Evolutionary conservation across 2,329 filamentous ascomycete genomes (phyloP).

Genomic region (Balansia obtecta): DNA sequence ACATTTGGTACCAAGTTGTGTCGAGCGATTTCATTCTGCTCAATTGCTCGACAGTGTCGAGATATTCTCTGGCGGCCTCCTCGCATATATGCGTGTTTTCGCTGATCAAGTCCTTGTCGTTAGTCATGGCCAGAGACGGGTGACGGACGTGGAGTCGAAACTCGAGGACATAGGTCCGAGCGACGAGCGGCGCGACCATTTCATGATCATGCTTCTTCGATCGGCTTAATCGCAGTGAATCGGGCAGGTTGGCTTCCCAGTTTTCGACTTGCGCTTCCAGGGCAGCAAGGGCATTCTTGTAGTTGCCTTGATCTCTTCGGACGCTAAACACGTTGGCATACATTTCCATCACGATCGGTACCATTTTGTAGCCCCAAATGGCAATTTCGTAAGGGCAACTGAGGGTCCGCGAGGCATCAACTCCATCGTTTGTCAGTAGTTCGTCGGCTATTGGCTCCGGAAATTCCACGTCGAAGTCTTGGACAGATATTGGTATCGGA

Average conservation of each 20-base stretch:
- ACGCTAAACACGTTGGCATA: constrained; percentile 67
- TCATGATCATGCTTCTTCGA: constrained; percentile 27
- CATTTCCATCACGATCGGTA: constrained; percentile 58
- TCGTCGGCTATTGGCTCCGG: constrained; percentile 62
- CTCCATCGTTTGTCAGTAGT: constrained; percentile 49
- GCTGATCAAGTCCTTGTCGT: constrained; percentile 41
- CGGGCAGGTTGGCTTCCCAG: constrained; percentile 54
- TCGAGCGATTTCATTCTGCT: constrained; percentile 56
- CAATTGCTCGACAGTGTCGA: constrained; percentile 46
- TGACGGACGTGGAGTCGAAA: constrained; percentile 48
- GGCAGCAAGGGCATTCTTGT: constrained; percentile 48
- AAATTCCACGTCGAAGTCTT: constrained; percentile 70
- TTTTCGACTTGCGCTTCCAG: constrained; percentile 52
- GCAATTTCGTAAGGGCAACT: constrained; percentile 57
- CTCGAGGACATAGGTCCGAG: constrained; percentile 41
- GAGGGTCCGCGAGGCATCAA: constrained; percentile 40
- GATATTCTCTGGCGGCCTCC: constrained; percentile 50
- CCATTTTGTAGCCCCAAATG: constrained; percentile 51
- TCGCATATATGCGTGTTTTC: constrained; percentile 56
- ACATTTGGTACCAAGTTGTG: constrained; percentile 65
- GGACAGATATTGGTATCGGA: constrained; percentile 60
- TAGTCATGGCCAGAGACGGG: constrained; percentile 45
- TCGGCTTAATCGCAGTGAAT: constrained; percentile 39
- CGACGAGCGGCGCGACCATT: constrained; percentile 40
- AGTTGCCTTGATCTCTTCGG: constrained; percentile 47